Conservation (phyloP, 116 monocot genomes). For the Zostera marina region DNA sequence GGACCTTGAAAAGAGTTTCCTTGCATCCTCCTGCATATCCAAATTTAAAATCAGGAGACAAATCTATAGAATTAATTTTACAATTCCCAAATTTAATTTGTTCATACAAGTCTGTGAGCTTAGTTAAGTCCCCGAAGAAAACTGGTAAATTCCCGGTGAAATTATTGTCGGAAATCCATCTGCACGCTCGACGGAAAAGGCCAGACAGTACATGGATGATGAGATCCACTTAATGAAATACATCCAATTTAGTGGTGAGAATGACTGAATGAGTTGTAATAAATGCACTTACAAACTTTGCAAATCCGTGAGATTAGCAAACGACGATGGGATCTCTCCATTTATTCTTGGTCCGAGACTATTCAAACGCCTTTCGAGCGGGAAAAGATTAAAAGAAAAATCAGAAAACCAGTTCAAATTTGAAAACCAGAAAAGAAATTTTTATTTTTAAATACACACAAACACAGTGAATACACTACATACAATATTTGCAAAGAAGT, state of each 20-base stretch:
- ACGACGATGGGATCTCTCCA: not conserved
- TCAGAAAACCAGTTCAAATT: not conserved
- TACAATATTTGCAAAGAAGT: not conserved
- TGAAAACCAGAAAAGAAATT: not conserved
- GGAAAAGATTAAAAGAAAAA: not conserved
- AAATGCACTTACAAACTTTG: not conserved
- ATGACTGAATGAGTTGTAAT: too few species aligned
- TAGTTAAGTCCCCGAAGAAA: not conserved
- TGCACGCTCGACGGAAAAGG: not conserved
- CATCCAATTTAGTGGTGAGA: not conserved
- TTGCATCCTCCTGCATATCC: not conserved
- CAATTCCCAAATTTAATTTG: not conserved
- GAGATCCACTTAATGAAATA: not conserved
- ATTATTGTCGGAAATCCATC: conserved; percentile 1
- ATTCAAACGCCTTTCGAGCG: not conserved
- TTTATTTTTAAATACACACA: not conserved
- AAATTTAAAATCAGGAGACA: not conserved
- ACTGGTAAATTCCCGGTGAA: not conserved
- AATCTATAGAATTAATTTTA: not conserved
- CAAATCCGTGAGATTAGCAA: not conserved
- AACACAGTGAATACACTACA: not conserved
- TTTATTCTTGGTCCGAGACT: not conserved
- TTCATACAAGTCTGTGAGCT: not conserved
- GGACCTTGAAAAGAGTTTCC: conserved; percentile 1
- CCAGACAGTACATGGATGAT: not conserved